Evolutionary conservation across 2,329 filamentous ascomycete genomes (phyloP).

Genomic region (Hysterium pulicare): DNA sequence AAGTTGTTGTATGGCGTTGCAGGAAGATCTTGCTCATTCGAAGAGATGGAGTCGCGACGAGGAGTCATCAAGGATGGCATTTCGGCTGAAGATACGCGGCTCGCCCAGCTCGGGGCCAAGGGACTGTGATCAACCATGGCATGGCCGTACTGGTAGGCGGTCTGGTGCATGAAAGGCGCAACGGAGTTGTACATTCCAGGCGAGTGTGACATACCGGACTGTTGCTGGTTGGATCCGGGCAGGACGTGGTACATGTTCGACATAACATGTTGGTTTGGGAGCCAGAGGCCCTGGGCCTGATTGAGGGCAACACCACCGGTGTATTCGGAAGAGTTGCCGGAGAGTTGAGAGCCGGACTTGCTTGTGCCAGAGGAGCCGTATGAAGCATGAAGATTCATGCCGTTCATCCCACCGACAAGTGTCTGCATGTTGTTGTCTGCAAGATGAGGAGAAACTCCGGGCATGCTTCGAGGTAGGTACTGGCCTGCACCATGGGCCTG

Average conservation of each 20-base stretch:
- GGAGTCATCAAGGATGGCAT: conserved; percentile 51
- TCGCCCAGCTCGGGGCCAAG: conserved; percentile 45
- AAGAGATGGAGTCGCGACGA: conserved; percentile 51
- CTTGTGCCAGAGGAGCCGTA: conserved; percentile 29
- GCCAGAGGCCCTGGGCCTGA: conserved; percentile 37
- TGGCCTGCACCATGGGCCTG: conserved; percentile 30
- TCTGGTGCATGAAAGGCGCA: conserved; percentile 42
- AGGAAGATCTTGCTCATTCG: conserved; percentile 52
- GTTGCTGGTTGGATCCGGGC: conserved; percentile 27
- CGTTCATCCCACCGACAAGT: conserved; percentile 34
- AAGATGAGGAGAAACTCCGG: conserved; percentile 22
- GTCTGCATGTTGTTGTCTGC: conserved; percentile 28
- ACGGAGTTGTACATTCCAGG: conserved; percentile 46
- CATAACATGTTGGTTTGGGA: conserved; percentile 35
- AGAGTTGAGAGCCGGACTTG: conserved; percentile 32
- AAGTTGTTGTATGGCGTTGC: conserved; percentile 46
- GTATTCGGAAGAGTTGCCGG: conserved; percentile 34
- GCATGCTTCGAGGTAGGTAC: conserved; percentile 36
- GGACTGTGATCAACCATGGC: conserved; percentile 45
- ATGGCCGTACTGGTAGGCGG: conserved; percentile 44
- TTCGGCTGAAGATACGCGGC: conserved; percentile 44
- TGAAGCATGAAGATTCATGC: conserved; percentile 33
- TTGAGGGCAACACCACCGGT: conserved; percentile 27
- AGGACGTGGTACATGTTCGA: conserved; percentile 34
- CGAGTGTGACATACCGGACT: conserved; percentile 28